Base-by-base conservation (phyloP, 2,329 filamentous ascomycete genomes). In the Lasiodiplodia sp. region DNA sequence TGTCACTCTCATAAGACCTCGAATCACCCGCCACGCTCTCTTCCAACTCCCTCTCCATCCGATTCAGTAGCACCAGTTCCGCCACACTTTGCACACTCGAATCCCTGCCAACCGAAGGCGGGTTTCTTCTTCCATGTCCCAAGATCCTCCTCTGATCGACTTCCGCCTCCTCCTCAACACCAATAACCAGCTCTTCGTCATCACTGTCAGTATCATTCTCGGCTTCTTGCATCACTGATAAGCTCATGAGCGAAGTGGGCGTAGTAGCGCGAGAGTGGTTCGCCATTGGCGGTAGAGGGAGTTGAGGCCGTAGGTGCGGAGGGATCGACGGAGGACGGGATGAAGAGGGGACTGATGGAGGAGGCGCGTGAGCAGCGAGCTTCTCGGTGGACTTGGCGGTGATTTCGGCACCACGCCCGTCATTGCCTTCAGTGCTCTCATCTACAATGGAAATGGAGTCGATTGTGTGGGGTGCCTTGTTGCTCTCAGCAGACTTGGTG, bases 111-210 rank as follows among this genome's bases (percentile, higher is more conserved):
- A 4, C n/a, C 28, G 31, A 8, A 8, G 18, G 11, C 8, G 44
- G 21, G 1, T n/a, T n/a, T 18, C 44, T 31, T 21, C 60, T 34
- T 2, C 44, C 47, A 10, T 31, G n/a, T 14, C 60, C 60, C 8
- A 64, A 21, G 18, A 64, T 23, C n/a, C n/a, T 21, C 3, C 60
- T 31, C n/a, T 5, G 52, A 37, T 64, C 60, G 4, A 25, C 18
- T 47, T 64, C 60, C 31, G 31, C 25, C 60, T 23, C 11, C 12
- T 64, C 60, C n/a, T 49, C 58, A 14, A 11, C 60, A 2, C 31
- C 60, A n/a, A 64, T 31, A 5, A 64, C 2, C 14, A 49, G 47
- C 3, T 25, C 7, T 10, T 40, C 60, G n/a, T 51, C 44, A 5
- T 44, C 18, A 1, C 31, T 25, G 18, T 49, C 23, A 4, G 21